Conservation (phyloP, 768 basidiomycete species). For the Russula vinacea region DNA sequence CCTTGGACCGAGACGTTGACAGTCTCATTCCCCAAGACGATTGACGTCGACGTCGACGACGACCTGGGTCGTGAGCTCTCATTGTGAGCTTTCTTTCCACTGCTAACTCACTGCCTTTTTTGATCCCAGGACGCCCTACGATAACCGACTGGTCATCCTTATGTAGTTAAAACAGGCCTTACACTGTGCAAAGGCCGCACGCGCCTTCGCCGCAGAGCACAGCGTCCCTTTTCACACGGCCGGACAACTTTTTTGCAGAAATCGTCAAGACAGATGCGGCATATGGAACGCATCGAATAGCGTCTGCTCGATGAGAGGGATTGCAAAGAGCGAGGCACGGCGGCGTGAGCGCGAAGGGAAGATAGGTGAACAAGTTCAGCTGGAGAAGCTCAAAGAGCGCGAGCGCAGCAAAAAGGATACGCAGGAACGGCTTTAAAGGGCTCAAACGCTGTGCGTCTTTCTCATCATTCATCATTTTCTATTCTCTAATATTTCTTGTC, state of each 20-base stretch:
- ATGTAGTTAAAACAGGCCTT: constrained; percentile 92
- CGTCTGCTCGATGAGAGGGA: constrained; percentile 76
- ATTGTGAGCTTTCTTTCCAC: too few species aligned
- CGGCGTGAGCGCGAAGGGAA: constrained; percentile 90
- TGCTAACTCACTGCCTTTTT: constrained; percentile 53
- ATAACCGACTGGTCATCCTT: background rate
- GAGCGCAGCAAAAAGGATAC: constrained; percentile 88
- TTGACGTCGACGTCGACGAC: constrained; percentile 76
- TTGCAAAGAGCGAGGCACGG: constrained; percentile 91
- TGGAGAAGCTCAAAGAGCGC: constrained; percentile 89
- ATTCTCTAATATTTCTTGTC: too few species aligned
- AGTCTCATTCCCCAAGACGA: constrained; percentile 67
- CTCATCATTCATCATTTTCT: background rate
- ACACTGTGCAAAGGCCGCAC: too few species aligned
- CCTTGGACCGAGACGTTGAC: constrained; percentile 85
- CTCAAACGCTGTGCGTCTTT: constrained; percentile 79
- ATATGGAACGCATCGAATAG: constrained; percentile 96
- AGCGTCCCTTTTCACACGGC: too few species aligned
- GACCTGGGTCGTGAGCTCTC: constrained; percentile 93
- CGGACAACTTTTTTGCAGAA: too few species aligned
- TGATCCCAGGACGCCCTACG: background rate
- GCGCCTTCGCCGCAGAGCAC: too few species aligned
- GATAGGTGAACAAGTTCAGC: constrained; percentile 96
- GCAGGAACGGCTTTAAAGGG: constrained; percentile 74
- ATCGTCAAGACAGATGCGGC: too few species aligned